These are phyloP conservation scores for Scleroderma bovista DNA, from an alignment of 768 basidiomycete genomes.

Conservation along the genomic window DNA sequence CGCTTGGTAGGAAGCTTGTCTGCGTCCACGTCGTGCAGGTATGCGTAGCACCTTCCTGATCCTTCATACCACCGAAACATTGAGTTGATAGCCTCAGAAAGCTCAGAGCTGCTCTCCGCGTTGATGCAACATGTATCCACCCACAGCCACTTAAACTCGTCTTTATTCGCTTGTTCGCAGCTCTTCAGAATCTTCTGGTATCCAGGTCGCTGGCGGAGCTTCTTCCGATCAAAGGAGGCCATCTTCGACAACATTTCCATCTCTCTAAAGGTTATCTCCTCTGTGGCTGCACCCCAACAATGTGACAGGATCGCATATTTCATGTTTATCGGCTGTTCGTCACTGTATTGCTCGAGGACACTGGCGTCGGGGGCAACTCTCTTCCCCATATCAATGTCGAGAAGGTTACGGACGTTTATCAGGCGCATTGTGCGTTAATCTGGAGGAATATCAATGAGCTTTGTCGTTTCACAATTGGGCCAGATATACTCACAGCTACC, in stretches of 20 bases:
- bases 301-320: background rate
- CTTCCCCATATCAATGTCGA: background rate
- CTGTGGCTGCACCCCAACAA: background rate
- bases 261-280: background rate
- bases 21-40: background rate
- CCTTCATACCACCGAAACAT: constrained; percentile 1
- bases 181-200: constrained; percentile 1
- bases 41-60: background rate
- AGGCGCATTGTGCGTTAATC: background rate
- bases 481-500: too few species aligned
- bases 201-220: background rate
- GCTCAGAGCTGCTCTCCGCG: background rate
- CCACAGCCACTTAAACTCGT: background rate
- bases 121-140: constrained; percentile 1
- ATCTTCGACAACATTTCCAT: background rate
- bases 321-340: background rate
- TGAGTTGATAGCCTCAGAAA: background rate
- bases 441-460: background rate
- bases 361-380: background rate
- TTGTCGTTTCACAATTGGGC: too few species aligned
- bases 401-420: background rate
- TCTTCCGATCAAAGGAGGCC: background rate
- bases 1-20: background rate
- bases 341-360: background rate
- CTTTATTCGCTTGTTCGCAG: background rate